phyloP scores from a whole-genome alignment of 441 rosid genomes.

The Geranium incanum region DNA sequence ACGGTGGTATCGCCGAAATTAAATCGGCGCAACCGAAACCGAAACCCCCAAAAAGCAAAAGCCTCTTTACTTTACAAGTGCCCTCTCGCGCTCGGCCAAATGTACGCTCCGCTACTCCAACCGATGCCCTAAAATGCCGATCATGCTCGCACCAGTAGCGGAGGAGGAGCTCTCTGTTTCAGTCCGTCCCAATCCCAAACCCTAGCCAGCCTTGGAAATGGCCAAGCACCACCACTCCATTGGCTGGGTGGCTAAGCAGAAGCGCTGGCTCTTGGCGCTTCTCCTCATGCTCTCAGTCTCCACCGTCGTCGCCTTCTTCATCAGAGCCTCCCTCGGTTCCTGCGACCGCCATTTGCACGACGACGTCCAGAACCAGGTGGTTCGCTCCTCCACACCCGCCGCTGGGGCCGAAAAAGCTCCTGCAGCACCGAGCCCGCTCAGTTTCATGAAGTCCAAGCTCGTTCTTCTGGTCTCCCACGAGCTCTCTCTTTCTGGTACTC shows the following conservation, averaged over 20 bases:
- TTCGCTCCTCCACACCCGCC: conserved; percentile 12
- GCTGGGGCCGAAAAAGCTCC: background rate
- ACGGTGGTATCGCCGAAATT: background rate
- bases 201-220: conserved; percentile 20
- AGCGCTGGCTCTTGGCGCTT: conserved; percentile 37
- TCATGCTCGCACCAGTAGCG: background rate
- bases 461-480: conserved; percentile 53
- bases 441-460: conserved; percentile 51
- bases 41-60: background rate
- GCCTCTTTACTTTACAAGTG: conserved; percentile 16
- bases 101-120: conserved; percentile 21
- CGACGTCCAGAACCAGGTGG: conserved; percentile 15
- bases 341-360: conserved; percentile 31
- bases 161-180: background rate
- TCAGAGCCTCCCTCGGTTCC: conserved; percentile 38
- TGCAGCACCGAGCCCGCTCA: conserved; percentile 36
- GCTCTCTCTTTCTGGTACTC: conserved; percentile 55
- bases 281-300: conserved; percentile 45
- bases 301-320: conserved; percentile 35
- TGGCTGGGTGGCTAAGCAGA: conserved; percentile 34
- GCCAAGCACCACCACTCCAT: conserved; percentile 28
- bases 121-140: conserved; percentile 34
- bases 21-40: background rate
- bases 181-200: conserved; percentile 9
- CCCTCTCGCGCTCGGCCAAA: conserved; percentile 27